Conservation (phyloP, 1,284 basidiomycete genomes). For the Ustilago trichophora region DNA sequence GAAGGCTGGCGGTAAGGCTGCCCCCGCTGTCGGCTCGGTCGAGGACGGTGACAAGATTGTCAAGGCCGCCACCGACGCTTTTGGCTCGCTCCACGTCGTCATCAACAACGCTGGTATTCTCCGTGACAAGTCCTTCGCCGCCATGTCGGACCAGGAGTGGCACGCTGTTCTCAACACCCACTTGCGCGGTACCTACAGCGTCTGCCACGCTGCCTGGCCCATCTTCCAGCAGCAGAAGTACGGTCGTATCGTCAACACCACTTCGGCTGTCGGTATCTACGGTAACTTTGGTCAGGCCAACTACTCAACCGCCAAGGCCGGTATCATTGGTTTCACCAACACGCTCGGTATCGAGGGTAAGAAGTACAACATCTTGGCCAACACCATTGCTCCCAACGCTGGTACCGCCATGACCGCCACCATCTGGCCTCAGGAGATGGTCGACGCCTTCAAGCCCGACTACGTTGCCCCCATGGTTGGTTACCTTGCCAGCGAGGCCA, state of each 20-base stretch:
- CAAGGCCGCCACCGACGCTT: constrained; percentile 84
- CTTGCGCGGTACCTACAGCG: constrained; percentile 73
- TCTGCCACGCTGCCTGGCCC: constrained; percentile 92
- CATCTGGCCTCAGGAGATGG: constrained; percentile 85
- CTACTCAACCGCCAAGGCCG: constrained; percentile 84
- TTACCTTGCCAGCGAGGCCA: constrained; percentile 83
- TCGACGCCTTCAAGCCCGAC: constrained; percentile 95
- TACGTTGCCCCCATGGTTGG: constrained; percentile 90
- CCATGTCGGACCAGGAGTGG: constrained; percentile 93
- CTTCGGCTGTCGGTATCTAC: constrained; percentile 88
- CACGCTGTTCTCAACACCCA: constrained; percentile 89
- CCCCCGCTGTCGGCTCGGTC: constrained; percentile 83
- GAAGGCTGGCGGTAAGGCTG: constrained; percentile 87
- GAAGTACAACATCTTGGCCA: constrained; percentile 85
- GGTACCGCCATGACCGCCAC: constrained; percentile 70
- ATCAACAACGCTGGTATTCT: constrained; percentile 95
- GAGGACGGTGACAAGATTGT: constrained; percentile 88
- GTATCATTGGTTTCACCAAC: constrained; percentile 86
- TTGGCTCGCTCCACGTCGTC: constrained; percentile 85
- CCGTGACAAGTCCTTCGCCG: constrained; percentile 83
- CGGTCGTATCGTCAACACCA: constrained; percentile 92
- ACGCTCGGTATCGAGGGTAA: constrained; percentile 90
- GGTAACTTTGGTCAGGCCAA: constrained; percentile 94
- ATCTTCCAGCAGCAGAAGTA: constrained; percentile 96
- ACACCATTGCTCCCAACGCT: constrained; percentile 89